Percentiles rank a stretch among this genome's conserved stretches.
Evolutionary conservation across 2,329 filamentous ascomycete species (phyloP).

Genomic region (Ophiostoma quercus): DNA sequence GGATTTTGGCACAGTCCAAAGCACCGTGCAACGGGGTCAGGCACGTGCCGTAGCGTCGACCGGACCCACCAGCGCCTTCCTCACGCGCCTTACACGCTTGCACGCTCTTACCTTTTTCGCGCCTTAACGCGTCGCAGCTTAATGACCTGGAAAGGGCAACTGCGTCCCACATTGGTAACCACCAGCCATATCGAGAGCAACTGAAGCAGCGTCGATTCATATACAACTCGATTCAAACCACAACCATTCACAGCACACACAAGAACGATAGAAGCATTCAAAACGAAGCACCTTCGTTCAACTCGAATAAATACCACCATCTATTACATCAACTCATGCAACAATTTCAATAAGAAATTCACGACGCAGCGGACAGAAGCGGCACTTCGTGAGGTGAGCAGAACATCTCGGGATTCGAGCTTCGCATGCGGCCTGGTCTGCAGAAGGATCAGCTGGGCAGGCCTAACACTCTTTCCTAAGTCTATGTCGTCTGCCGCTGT

Average conservation of each 20-base stretch:
- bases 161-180: slow-evolving; percentile 17
- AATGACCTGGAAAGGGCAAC: slow-evolving; percentile 21
- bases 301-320: neutral
- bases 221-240: neutral
- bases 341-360: neutral
- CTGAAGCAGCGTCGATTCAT: too few species aligned
- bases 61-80: slow-evolving; percentile 11
- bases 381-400: neutral
- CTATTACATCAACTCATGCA: neutral
- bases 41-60: slow-evolving; percentile 22
- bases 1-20: neutral
- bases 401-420: neutral
- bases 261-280: neutral
- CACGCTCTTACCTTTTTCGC: slow-evolving; percentile 22
- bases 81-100: slow-evolving; percentile 19
- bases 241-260: neutral
- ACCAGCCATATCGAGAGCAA: neutral
- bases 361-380: neutral
- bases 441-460: neutral
- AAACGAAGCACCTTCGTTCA: neutral
- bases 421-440: neutral
- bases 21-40: slow-evolving; percentile 5
- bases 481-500: slow-evolving; percentile 43
- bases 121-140: slow-evolving; percentile 23
- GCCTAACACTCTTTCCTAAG: neutral